phyloP scores from a whole-genome alignment of 345 rosid genomes.

The Syzygium grande region DNA sequence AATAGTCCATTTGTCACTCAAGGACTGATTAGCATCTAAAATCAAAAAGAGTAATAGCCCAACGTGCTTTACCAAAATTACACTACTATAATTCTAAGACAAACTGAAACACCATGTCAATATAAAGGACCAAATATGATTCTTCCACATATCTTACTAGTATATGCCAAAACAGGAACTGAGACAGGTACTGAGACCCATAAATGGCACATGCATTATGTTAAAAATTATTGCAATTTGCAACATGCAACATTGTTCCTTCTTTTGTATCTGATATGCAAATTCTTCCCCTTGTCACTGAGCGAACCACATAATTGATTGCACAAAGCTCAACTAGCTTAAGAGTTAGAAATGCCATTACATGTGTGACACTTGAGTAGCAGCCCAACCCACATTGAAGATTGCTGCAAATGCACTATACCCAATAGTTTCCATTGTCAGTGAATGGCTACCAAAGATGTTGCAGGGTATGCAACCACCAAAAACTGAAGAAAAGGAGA shows the following conservation, averaged over 20 bases:
- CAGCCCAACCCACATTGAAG: slow-evolving; percentile 96
- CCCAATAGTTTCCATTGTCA: slow-evolving; percentile 53
- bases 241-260: background rate
- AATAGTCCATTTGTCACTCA: background rate
- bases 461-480: slow-evolving; percentile 85
- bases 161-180: background rate
- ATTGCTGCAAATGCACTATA: slow-evolving; percentile 83
- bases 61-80: background rate
- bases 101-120: background rate
- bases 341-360: slow-evolving; percentile 18
- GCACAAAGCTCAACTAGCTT: background rate
- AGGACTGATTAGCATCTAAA: background rate
- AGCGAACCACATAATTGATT: background rate
- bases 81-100: background rate
- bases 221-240: background rate
- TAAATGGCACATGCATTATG: background rate
- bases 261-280: background rate
- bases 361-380: slow-evolving; percentile 98
- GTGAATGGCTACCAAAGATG: slow-evolving; percentile 36
- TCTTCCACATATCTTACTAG: background rate
- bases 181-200: background rate
- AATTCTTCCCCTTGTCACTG: background rate
- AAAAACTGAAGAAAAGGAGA: slow-evolving; percentile 92
- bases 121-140: background rate
- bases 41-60: background rate